Percentiles rank a stretch among this genome's conserved stretches.
These are phyloP conservation scores for Eudorina sp. DNA, from an alignment of 139 green algal genomes.

Conservation along the genomic window DNA sequence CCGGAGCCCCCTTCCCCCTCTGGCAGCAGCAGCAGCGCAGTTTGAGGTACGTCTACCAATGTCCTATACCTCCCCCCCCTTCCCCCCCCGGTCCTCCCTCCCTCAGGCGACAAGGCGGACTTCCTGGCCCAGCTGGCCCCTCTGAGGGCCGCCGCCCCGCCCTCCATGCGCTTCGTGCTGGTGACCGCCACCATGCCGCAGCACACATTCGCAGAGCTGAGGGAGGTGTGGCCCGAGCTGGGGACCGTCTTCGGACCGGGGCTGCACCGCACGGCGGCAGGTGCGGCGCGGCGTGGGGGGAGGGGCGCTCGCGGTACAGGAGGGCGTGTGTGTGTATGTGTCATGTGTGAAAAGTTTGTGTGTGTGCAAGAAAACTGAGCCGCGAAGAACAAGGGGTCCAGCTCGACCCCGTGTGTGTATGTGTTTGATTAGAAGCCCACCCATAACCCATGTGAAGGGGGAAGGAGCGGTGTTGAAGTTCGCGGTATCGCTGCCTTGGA, in stretches of 20 bases:
- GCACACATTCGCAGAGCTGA: slow-evolving; percentile 64
- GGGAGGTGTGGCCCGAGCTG: slow-evolving; percentile 74
- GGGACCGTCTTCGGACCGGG: slow-evolving; percentile 79
- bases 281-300: slow-evolving; percentile 42
- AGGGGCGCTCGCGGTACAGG: not conserved
- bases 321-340: no score
- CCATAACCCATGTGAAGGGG: no score
- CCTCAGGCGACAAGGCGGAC: slow-evolving; percentile 63
- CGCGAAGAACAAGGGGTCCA: no score
- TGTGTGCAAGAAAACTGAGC: no score
- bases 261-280: slow-evolving; percentile 85
- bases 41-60: no score
- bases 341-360: no score
- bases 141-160: slow-evolving; percentile 61
- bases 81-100: not conserved
- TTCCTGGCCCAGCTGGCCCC: slow-evolving; percentile 79
- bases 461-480: no score
- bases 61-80: not conserved
- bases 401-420: no score
- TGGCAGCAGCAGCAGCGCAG: not conserved
- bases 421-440: no score
- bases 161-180: slow-evolving; percentile 72
- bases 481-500: no score
- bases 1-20: no score
- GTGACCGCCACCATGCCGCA: slow-evolving; percentile 90